These are phyloP conservation scores for Luffa aegyptiaca DNA, from an alignment of 306 rosid genomes.

Conservation along the genomic window DNA sequence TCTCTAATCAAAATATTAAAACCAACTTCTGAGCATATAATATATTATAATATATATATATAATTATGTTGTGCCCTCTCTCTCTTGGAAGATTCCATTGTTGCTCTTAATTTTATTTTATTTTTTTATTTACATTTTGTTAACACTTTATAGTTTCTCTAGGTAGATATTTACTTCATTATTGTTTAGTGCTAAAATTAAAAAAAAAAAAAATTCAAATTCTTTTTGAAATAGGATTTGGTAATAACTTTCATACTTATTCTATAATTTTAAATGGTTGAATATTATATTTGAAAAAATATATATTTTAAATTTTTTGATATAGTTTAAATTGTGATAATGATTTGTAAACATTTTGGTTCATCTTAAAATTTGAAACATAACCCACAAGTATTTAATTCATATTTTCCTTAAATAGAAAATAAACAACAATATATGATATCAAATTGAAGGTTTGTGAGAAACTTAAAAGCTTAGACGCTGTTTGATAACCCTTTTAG, in stretches of 20 bases:
- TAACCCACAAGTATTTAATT: no score
- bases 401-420: no score
- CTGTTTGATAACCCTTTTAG: no score
- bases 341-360: no score
- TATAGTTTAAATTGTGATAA: no score
- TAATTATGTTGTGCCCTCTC: background rate
- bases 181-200: background rate
- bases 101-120: background rate
- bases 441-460: no score
- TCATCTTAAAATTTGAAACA: no score
- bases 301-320: no score
- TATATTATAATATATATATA: background rate
- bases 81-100: background rate
- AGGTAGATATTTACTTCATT: background rate
- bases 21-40: background rate
- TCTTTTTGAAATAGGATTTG: background rate
- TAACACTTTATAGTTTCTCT: background rate
- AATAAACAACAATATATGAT: no score
- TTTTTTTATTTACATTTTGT: background rate
- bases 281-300: no score
- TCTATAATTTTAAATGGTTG: background rate
- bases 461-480: no score
- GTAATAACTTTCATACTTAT: background rate
- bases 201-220: background rate
- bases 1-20: background rate